These are phyloP conservation scores for Rhodotorula sp. DNA, from an alignment of 1,284 basidiomycete species.

Conservation along the genomic window DNA sequence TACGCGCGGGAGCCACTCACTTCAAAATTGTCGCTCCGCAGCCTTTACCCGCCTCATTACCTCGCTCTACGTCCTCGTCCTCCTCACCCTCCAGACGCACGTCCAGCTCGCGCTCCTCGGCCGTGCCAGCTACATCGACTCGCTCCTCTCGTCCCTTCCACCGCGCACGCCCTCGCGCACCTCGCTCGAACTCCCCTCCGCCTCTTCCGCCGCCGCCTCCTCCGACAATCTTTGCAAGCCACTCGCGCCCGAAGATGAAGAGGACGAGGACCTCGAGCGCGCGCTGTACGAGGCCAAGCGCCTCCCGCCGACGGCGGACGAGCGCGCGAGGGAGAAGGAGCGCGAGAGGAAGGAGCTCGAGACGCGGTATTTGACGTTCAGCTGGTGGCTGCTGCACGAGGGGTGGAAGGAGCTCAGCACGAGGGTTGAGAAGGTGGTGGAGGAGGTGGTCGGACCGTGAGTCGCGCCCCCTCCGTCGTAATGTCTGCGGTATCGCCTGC, in stretches of 20 bases:
- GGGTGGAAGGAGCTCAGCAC: slow-evolving; percentile 82
- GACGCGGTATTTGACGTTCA: slow-evolving; percentile 75
- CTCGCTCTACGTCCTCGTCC: slow-evolving; percentile 73
- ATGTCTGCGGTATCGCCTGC: neutral
- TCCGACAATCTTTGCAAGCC: neutral
- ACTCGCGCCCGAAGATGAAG: no score
- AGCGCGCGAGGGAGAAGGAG: slow-evolving; percentile 46
- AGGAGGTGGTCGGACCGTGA: slow-evolving; percentile 75
- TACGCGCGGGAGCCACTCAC: no score
- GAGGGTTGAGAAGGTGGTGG: slow-evolving; percentile 69
- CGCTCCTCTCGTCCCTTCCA: slow-evolving; percentile 55
- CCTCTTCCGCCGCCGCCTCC: neutral
- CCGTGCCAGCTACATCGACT: slow-evolving; percentile 74
- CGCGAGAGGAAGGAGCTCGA: slow-evolving; percentile 62
- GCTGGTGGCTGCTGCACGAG: slow-evolving; percentile 86
- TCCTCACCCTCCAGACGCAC: slow-evolving; percentile 76
- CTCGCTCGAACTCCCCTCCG: slow-evolving; percentile 63
- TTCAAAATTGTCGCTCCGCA: slow-evolving; percentile 45
- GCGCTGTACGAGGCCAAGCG: slow-evolving; percentile 42
- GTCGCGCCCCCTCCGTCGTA: slow-evolving; percentile 45
- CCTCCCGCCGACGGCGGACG: neutral
- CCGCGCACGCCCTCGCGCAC: slow-evolving; percentile 7
- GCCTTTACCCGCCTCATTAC: slow-evolving; percentile 84
- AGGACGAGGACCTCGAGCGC: slow-evolving; percentile 39
- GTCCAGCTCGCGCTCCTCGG: slow-evolving; percentile 81